Base-by-base conservation (phyloP, 352 stramenopile species). In the Phytopythium aichiense region DNA sequence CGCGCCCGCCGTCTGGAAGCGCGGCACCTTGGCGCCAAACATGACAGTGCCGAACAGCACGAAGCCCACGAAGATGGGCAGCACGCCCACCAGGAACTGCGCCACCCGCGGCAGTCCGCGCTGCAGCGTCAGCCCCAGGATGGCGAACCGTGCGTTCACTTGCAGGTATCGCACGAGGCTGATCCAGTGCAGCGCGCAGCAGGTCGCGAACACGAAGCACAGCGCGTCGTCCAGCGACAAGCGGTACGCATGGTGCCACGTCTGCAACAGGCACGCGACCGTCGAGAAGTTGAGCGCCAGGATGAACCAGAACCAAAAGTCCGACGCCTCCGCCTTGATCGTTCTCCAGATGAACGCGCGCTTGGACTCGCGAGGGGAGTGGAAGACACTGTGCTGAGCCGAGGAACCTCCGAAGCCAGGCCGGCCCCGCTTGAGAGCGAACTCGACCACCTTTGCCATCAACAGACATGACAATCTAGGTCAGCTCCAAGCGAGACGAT, bases 31-130 rank as follows among this genome's bases (percentile, higher is more conserved):
- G 45, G 79, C 80, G 22, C 84, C 88, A 63, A 96, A 95, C 85
- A 92, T 93, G 66, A 92, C 70, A 7, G 89, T 91, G 40, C 83
- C 84, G 38, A 96, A 95, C 7, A 95, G 63, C 33, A 94, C 84
- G 62, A 92, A 96, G 4, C 84, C 87, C 12, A 95, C 74, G 55
- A 95, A 92, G 37, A 96, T 82, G 2, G 88, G 88, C 1, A 91
- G 59, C 23, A 94, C 88, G n/a, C 88, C 88, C 1, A 82, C 62
- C n/a, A 96, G 72, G 63, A 95, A 95, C 63, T 91, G 78, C 2
- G 80, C 61, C 22, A 95, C 84, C 12, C 82, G 78, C 7, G 88
- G 88, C 16, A 94, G 64, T 0, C 82, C 84, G 8, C 81, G 74
- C 31, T 66, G 70, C 48, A 96, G 67, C 11, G 88, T 96, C 5